phyloP scores from a whole-genome alignment of 306 rosid species.

The Leucaena leucocephala region DNA sequence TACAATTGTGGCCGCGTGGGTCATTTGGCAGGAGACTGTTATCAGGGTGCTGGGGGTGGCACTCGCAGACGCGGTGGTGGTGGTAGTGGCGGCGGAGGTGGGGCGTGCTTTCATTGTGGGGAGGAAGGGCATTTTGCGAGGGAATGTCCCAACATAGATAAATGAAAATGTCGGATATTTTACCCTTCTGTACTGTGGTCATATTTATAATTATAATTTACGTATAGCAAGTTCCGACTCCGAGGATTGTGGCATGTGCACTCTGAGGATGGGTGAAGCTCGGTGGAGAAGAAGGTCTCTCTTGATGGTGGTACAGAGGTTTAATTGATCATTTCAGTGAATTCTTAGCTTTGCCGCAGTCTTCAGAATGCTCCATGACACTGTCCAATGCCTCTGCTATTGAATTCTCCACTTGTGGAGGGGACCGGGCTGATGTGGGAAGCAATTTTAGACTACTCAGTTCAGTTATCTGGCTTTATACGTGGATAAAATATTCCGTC shows the following conservation, averaged over 20 bases:
- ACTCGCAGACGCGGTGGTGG: conserved; percentile 28
- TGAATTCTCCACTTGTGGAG: too few relatives aligned
- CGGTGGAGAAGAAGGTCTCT: conserved; percentile 17
- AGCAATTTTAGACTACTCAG: conserved; percentile 1
- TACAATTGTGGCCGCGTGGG: conserved; percentile 72
- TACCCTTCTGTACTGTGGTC: conserved; percentile 21
- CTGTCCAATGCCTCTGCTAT: too few relatives aligned
- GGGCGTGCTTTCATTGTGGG: conserved; percentile 70
- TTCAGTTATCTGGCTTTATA: neutral
- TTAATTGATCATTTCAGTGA: conserved; percentile 3
- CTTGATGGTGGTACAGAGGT: neutral
- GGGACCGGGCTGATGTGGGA: too few relatives aligned
- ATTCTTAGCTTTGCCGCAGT: neutral
- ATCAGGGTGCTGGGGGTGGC: conserved; percentile 41
- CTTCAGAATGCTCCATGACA: neutral
- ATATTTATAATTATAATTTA: neutral
- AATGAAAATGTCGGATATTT: conserved; percentile 37
- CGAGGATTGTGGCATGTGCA: neutral
- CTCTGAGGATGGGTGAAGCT: neutral
- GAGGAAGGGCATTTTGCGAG: conserved; percentile 88
- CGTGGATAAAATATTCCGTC: conserved; percentile 32
- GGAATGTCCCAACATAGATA: conserved; percentile 56
- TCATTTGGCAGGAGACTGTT: conserved; percentile 68
- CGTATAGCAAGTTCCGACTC: conserved; percentile 39
- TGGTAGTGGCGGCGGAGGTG: conserved; percentile 29